Conservation (phyloP, 1,284 basidiomycete species). For the Rhodotorula sp. region DNA sequence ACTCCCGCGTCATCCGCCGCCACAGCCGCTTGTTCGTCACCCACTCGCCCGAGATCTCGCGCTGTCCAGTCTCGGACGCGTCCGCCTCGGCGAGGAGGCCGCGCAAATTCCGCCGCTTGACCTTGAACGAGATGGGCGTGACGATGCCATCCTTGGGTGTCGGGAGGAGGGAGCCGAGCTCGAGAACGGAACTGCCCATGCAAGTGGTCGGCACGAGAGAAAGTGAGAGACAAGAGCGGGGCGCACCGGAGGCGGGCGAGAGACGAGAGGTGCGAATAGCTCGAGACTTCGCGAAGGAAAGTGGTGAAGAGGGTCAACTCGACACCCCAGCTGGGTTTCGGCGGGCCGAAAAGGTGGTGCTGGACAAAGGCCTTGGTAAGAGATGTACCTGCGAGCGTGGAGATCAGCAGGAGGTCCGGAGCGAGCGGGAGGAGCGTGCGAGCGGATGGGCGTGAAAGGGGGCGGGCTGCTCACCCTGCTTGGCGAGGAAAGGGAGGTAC, state of each 20-base stretch:
- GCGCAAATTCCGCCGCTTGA: slow-evolving; percentile 69
- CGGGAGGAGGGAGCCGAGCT: slow-evolving; percentile 78
- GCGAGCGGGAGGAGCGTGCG: not conserved
- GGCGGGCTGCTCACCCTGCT: slow-evolving; percentile 40
- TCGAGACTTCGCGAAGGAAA: slow-evolving; percentile 80
- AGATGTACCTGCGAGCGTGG: slow-evolving; percentile 60
- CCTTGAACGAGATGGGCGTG: slow-evolving; percentile 89
- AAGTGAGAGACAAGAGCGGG: slow-evolving; percentile 53
- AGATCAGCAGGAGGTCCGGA: slow-evolving; percentile 31
- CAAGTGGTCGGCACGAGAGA: slow-evolving; percentile 50
- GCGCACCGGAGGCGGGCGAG: slow-evolving; percentile 57
- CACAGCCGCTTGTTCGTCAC: slow-evolving; percentile 89
- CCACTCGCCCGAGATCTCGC: slow-evolving; percentile 94
- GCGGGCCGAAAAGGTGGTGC: slow-evolving; percentile 76
- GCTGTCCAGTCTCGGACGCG: slow-evolving; percentile 66
- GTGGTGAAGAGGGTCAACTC: slow-evolving; percentile 63
- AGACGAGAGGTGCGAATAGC: slow-evolving; percentile 81
- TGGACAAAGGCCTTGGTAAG: slow-evolving; percentile 67
- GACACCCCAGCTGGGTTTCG: slow-evolving; percentile 81
- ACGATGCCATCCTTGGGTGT: slow-evolving; percentile 91
- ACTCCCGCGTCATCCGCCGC: slow-evolving; percentile 82
- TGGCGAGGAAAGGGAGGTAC: slow-evolving; percentile 44
- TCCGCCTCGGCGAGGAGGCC: slow-evolving; percentile 78
- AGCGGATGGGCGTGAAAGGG: slow-evolving; percentile 1
- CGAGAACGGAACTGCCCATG: slow-evolving; percentile 69